phyloP scores from a whole-genome alignment of 306 rosid species.

The Cyclanthera cordifolia region DNA sequence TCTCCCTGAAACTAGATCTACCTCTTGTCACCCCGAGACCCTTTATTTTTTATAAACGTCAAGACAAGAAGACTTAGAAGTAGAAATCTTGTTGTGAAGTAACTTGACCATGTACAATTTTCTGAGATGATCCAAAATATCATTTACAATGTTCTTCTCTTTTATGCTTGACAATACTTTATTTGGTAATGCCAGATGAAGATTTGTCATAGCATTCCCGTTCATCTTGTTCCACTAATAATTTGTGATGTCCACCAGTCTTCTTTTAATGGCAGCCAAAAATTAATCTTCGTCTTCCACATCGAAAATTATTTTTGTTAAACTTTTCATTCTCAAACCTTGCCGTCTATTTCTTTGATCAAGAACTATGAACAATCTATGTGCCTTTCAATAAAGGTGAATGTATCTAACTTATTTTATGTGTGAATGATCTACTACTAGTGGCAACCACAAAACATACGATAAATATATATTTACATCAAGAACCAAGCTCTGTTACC shows the following conservation, averaged over 20 bases:
- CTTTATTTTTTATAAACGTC: no score
- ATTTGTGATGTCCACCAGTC: not conserved
- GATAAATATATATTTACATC: not conserved
- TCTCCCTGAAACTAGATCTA: no score
- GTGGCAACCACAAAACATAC: not conserved
- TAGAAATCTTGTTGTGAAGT: constrained; percentile 6
- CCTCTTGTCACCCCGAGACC: no score
- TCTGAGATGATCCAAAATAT: not conserved
- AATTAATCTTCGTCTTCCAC: not conserved
- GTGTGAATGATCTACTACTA: not conserved
- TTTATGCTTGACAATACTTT: not conserved
- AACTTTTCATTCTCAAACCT: not conserved
- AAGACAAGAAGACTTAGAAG: no score
- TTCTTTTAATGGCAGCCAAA: no score
- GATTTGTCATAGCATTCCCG: no score
- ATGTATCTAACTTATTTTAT: not conserved
- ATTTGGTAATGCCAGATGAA: not conserved
- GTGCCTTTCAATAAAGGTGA: no score
- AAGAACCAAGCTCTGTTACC: not conserved
- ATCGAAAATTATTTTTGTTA: not conserved
- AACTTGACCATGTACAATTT: not conserved
- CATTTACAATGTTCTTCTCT: not conserved
- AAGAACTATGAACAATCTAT: not conserved
- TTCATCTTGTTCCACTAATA: not conserved
- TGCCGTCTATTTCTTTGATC: not conserved